Percentiles rank a stretch among this genome's conserved stretches.
These are phyloP conservation scores for Trypanosoma conorhini DNA, from an alignment of 208 protist genomes.

Conservation along the genomic window DNA sequence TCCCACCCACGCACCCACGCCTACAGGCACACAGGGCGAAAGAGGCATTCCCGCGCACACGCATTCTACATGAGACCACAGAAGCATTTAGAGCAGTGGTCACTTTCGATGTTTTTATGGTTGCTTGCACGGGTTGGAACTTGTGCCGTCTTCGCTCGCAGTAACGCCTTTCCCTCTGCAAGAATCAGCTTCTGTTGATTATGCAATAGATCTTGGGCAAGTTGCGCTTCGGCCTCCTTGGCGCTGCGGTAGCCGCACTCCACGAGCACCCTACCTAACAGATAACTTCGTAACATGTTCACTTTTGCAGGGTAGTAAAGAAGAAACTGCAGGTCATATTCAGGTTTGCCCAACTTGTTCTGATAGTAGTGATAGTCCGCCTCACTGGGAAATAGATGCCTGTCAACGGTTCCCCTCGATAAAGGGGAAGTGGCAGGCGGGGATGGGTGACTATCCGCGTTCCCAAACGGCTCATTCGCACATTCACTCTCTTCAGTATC, in stretches of 20 bases:
- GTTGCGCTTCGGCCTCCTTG: slow-evolving; percentile 8
- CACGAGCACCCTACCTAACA: slow-evolving; percentile 66
- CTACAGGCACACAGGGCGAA: neutral
- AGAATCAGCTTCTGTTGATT: slow-evolving; percentile 6
- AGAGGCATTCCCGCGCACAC: neutral
- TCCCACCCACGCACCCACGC: neutral
- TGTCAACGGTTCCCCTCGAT: slow-evolving; percentile 54
- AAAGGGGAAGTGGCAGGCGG: slow-evolving; percentile 25
- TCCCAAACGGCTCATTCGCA: slow-evolving; percentile 9
- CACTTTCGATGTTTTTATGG: neutral
- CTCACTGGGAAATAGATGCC: slow-evolving; percentile 52
- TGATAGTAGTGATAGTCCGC: slow-evolving; percentile 72
- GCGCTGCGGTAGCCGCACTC: slow-evolving; percentile 61
- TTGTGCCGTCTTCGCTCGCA: neutral
- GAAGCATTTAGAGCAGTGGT: slow-evolving; percentile 18
- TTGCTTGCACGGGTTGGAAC: neutral
- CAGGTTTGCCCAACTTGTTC: slow-evolving; percentile 48
- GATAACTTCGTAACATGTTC: slow-evolving; percentile 65
- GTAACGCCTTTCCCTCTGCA: neutral
- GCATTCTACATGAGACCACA: slow-evolving; percentile 28
- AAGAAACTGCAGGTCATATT: slow-evolving; percentile 66
- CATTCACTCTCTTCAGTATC: neutral
- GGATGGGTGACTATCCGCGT: neutral
- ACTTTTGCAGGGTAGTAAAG: slow-evolving; percentile 48
- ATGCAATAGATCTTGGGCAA: neutral